phyloP scores from a whole-genome alignment of 495 filamentous ascomycete genomes.

The Penicillium herquei region DNA sequence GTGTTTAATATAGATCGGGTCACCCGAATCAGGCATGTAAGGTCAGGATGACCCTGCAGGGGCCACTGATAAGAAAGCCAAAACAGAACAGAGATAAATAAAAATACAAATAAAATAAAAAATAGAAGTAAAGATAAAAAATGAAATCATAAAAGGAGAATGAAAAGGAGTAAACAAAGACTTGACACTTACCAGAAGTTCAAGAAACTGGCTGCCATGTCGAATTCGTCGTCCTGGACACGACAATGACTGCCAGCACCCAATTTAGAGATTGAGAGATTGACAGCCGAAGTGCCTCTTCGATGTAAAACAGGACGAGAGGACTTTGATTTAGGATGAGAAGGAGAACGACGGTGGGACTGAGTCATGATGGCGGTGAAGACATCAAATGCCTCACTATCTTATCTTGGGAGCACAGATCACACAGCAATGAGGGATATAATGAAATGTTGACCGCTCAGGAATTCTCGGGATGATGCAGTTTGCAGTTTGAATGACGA shows the following conservation, averaged over 20 bases:
- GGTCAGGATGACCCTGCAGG: constrained; percentile 14
- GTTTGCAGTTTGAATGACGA: background rate
- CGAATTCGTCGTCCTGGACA: constrained; percentile 38
- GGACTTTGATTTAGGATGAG: constrained; percentile 36
- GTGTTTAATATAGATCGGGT: constrained; percentile 10
- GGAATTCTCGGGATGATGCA: constrained; percentile 3
- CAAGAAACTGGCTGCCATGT: constrained; percentile 62
- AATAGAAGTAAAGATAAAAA: constrained; percentile 6
- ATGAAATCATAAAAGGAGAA: background rate
- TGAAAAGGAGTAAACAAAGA: constrained; percentile 9
- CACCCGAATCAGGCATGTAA: constrained; percentile 17
- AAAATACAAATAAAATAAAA: constrained; percentile 11
- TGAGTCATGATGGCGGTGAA: constrained; percentile 51
- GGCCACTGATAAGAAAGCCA: constrained; percentile 22
- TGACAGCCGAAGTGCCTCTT: constrained; percentile 34
- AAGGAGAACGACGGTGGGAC: constrained; percentile 36
- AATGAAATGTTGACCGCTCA: background rate
- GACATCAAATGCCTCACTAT: constrained; percentile 34
- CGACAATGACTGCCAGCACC: constrained; percentile 30
- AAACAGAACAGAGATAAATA: constrained; percentile 3
- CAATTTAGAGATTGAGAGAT: constrained; percentile 38
- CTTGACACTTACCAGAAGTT: constrained; percentile 70
- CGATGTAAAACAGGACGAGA: constrained; percentile 36
- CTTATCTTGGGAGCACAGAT: constrained; percentile 21
- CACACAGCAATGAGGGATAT: background rate